A percentile compares a stretch with the other conserved stretches of the same genome.
Conservation (phyloP, 331 rosid genomes). For the Pyrus hybrid region DNA sequence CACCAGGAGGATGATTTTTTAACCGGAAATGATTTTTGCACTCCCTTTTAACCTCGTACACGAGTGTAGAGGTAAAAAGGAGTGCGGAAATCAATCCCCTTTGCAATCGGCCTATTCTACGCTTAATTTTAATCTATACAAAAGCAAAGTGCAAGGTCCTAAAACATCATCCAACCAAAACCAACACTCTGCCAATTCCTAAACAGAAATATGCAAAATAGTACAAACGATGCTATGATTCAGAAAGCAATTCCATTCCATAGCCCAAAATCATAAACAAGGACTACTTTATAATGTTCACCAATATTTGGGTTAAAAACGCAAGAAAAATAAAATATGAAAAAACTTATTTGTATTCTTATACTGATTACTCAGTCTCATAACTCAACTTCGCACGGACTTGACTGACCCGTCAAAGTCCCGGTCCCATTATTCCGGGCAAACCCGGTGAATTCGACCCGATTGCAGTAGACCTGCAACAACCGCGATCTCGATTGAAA, state of each 20-base stretch:
- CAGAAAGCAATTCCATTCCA: not conserved
- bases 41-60: too few relatives aligned
- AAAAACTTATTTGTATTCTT: not conserved
- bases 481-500: not conserved
- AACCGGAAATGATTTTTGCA: too few relatives aligned
- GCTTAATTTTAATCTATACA: too few relatives aligned
- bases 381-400: not conserved
- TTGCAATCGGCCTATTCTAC: too few relatives aligned
- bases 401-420: not conserved
- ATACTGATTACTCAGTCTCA: not conserved
- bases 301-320: not conserved
- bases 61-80: too few relatives aligned
- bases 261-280: not conserved
- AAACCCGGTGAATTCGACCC: not conserved
- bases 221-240: not conserved
- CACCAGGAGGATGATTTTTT: too few relatives aligned
- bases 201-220: not conserved
- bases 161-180: not conserved
- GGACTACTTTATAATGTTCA: not conserved
- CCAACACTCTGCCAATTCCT: not conserved
- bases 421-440: not conserved
- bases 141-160: not conserved
- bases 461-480: slow-evolving; percentile 7
- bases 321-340: not conserved
- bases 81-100: too few relatives aligned